These are phyloP conservation scores for Orbilia ellipsospora DNA, from an alignment of 2,329 filamentous ascomycete genomes.

Conservation along the genomic window DNA sequence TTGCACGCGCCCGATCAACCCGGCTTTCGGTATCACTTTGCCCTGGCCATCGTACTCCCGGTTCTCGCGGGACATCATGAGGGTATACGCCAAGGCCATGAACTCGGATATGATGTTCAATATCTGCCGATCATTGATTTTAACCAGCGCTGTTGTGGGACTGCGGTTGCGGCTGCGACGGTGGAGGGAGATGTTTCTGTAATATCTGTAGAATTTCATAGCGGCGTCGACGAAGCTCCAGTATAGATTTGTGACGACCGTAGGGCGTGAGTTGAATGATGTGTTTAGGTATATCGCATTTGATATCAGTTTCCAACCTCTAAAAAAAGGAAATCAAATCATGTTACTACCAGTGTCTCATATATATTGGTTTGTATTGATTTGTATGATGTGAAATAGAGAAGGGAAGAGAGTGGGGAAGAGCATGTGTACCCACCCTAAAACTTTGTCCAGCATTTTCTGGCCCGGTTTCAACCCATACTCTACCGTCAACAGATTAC, in stretches of 20 bases:
- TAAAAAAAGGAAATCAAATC: not conserved
- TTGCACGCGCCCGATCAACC: slow-evolving; percentile 42
- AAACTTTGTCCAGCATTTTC: slow-evolving; percentile 56
- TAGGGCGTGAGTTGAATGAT: slow-evolving; percentile 75
- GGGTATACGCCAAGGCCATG: slow-evolving; percentile 52
- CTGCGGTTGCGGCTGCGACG: not conserved
- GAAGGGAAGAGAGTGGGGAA: not conserved
- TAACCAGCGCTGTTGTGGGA: slow-evolving; percentile 32
- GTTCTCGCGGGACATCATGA: slow-evolving; percentile 39
- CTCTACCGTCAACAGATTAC: slow-evolving; percentile 56
- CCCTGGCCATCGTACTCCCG: slow-evolving; percentile 30
- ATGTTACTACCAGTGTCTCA: slow-evolving; percentile 12
- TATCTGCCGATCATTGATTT: slow-evolving; percentile 37
- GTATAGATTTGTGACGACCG: slow-evolving; percentile 79
- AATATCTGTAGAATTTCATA: slow-evolving; percentile 75
- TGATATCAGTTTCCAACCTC: slow-evolving; percentile 82
- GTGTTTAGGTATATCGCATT: slow-evolving; percentile 87
- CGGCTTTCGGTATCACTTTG: slow-evolving; percentile 31
- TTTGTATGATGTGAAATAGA: not conserved
- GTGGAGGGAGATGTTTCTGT: slow-evolving; percentile 60
- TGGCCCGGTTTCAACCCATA: slow-evolving; percentile 56
- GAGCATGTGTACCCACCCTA: slow-evolving; percentile 44
- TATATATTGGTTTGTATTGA: not conserved
- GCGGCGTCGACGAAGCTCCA: slow-evolving; percentile 81
- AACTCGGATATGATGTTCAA: slow-evolving; percentile 59